phyloP scores from a whole-genome alignment of 2,329 filamentous ascomycete species.

The Stromatinia cepivora region DNA sequence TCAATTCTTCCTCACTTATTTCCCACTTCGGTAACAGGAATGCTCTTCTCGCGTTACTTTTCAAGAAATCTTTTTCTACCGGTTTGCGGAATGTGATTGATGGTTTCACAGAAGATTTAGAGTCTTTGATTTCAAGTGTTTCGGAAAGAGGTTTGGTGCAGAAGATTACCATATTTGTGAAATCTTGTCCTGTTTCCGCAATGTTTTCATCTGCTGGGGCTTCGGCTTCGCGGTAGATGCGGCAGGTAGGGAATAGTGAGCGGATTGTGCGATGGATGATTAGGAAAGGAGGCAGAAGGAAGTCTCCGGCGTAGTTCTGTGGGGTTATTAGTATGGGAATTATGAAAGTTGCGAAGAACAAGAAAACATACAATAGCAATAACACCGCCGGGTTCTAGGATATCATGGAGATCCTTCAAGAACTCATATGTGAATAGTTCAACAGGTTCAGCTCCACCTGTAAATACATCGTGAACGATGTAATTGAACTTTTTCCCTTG shows the following conservation, averaged over 20 bases:
- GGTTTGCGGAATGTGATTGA: constrained; percentile 67
- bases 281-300: constrained; percentile 71
- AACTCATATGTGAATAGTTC: constrained; percentile 87
- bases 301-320: constrained; percentile 92
- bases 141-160: constrained; percentile 51
- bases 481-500: constrained; percentile 68
- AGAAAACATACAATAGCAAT: constrained; percentile 73
- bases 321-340: background rate
- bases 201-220: constrained; percentile 51
- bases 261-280: constrained; percentile 82
- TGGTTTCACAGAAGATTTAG: constrained; percentile 27
- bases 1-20: constrained; percentile 46
- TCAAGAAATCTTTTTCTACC: constrained; percentile 64
- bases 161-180: constrained; percentile 96
- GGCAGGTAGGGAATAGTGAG: constrained; percentile 82
- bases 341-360: background rate
- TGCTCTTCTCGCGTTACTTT: constrained; percentile 66
- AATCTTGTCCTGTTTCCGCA: constrained; percentile 60
- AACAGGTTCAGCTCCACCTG: constrained; percentile 88
- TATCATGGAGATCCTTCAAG: constrained; percentile 64
- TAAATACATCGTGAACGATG: constrained; percentile 97
- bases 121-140: background rate
- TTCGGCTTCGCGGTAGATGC: constrained; percentile 80
- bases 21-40: constrained; percentile 75
- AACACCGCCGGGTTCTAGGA: constrained; percentile 76